A percentile compares a stretch with the other conserved stretches of the same genome.
phyloP scores from a whole-genome alignment of 345 rosid species.

The Alliaria petiolata region DNA sequence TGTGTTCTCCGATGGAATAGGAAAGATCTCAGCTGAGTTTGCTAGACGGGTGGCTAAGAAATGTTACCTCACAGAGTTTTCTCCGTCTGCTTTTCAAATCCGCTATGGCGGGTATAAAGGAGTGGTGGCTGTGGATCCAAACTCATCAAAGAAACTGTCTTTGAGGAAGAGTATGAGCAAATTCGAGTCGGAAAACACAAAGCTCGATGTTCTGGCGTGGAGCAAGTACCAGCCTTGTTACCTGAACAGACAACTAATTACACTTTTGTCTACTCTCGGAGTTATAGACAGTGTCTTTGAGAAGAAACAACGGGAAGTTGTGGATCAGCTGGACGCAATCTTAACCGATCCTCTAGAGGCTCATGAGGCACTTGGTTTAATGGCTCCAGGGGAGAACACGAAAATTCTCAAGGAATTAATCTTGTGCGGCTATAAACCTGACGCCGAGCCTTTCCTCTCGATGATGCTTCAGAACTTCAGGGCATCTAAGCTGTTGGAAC shows the following conservation, averaged over 20 bases:
- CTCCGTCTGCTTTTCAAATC: constrained; percentile 37
- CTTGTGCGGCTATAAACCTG: constrained; percentile 63
- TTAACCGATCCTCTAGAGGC: constrained; percentile 60
- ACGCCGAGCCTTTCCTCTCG: constrained; percentile 74
- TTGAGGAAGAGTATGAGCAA: constrained; percentile 32
- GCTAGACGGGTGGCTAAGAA: constrained; percentile 46
- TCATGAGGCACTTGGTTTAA: constrained; percentile 63
- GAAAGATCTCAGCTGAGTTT: constrained; percentile 54
- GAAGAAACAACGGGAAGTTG: constrained; percentile 54
- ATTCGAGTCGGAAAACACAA: constrained; percentile 28
- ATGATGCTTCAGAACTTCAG: constrained; percentile 90
- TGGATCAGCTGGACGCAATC: constrained; percentile 56
- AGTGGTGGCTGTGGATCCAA: constrained; percentile 67
- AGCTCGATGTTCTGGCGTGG: constrained; percentile 49
- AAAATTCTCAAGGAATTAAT: constrained; percentile 63
- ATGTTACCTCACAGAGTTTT: constrained; percentile 20
- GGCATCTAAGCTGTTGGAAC: constrained; percentile 61
- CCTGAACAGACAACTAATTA: constrained; percentile 58
- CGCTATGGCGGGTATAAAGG: constrained; percentile 53
- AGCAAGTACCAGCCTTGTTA: constrained; percentile 51
- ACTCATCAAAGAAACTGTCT: constrained; percentile 43
- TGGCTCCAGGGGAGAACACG: constrained; percentile 69
- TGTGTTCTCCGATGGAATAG: constrained; percentile 42
- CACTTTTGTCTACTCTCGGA: constrained; percentile 55
- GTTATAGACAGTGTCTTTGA: constrained; percentile 41